Evolutionary conservation across 1,139 yeast species (phyloP).

Genomic region (Taphrina wiesneri): DNA sequence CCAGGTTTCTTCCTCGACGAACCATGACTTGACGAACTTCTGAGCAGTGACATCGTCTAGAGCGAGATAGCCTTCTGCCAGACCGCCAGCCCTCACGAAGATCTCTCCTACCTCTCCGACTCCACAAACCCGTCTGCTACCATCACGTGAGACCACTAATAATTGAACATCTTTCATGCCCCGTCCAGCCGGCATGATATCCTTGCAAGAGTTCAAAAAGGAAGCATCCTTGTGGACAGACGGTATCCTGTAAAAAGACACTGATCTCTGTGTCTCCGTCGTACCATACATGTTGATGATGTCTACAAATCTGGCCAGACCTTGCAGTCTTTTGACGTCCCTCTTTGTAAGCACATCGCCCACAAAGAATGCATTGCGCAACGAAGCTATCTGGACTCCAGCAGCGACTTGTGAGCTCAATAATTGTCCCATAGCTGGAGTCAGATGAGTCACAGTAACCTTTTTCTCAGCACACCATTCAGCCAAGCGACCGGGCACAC

Average conservation of each 20-base stretch:
- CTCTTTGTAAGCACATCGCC: conserved; percentile 97
- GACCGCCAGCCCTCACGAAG: conserved; percentile 96
- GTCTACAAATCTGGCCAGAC: conserved; percentile 81
- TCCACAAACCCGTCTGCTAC: conserved; percentile 87
- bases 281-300: conserved; percentile 99
- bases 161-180: conserved; percentile 96
- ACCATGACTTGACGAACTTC: conserved; percentile 91
- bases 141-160: conserved; percentile 87
- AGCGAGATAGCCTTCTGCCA: conserved; percentile 93
- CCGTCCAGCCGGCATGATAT: conserved; percentile 96
- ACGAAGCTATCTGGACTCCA: conserved; percentile 61
- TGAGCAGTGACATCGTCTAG: conserved; percentile 83
- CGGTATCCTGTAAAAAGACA: conserved; percentile 85
- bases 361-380: conserved; percentile 96
- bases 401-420: conserved; percentile 95
- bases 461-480: conserved; percentile 93
- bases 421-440: conserved; percentile 99
- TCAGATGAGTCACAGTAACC: conserved; percentile 93
- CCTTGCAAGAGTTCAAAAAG: conserved; percentile 81
- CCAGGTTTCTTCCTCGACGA: conserved; percentile 52
- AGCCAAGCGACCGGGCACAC: conserved; percentile 95
- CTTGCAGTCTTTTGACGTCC: conserved; percentile 89
- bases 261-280: conserved; percentile 98
- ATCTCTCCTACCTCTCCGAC: conserved; percentile 99
- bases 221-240: conserved; percentile 67